A percentile compares a stretch with the other conserved stretches of the same genome.
These are phyloP conservation scores for Monilinia vaccinii-corymbosi DNA, from an alignment of 2,329 filamentous ascomycete species.

Conservation along the genomic window DNA sequence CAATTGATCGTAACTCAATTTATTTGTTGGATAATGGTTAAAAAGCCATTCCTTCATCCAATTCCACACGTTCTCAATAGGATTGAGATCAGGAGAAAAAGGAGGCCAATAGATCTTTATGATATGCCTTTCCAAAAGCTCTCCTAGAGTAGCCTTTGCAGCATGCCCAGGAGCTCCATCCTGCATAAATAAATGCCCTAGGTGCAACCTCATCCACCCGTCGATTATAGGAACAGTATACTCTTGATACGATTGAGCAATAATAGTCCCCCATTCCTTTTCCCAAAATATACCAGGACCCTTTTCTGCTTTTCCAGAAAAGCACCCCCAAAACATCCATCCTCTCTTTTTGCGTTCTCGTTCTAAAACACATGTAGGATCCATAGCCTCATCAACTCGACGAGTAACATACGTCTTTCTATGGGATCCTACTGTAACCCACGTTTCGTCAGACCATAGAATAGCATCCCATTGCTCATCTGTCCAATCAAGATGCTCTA, in stretches of 20 bases:
- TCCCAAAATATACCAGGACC: background rate
- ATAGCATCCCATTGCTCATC: background rate
- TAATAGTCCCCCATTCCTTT: background rate
- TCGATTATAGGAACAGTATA: no score
- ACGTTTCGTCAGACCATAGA: background rate
- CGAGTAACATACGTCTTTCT: no score
- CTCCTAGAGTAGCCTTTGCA: background rate
- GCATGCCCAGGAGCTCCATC: background rate
- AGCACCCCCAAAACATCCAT: background rate
- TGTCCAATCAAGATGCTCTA: no score
- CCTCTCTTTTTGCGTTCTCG: background rate
- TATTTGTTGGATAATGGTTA: background rate
- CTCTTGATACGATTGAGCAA: background rate
- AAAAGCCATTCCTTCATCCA: background rate
- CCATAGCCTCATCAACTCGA: no score
- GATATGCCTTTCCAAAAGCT: background rate
- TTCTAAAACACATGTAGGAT: no score
- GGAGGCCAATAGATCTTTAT: no score
- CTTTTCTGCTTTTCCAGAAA: background rate
- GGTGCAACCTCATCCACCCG: no score
- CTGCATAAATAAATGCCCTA: no score
- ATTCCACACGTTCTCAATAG: background rate
- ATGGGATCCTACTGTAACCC: background rate
- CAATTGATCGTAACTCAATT: no score
- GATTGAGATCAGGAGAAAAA: background rate